Conservation (phyloP, 306 rosid genomes). For the Cicer bijugum region DNA sequence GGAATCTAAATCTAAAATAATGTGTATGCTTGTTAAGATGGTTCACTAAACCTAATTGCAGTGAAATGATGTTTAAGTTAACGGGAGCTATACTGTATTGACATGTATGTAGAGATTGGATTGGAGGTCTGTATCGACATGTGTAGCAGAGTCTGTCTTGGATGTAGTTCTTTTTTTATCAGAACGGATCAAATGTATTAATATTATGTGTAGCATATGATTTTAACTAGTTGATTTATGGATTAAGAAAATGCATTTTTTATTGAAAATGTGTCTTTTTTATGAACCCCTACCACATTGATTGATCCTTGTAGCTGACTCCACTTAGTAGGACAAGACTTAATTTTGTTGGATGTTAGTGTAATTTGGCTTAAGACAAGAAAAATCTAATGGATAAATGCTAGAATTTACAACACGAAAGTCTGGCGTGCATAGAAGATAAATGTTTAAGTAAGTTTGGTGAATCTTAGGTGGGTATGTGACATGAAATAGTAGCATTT, state of each 20-base stretch:
- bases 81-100: not conserved
- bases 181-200: not conserved
- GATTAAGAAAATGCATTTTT: not conserved
- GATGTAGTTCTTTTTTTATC: not conserved
- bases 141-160: not conserved
- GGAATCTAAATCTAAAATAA: constrained; percentile 13
- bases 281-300: not conserved
- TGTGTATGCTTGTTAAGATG: constrained; percentile 10
- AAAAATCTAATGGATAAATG: not conserved
- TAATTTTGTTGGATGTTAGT: not conserved
- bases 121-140: not conserved
- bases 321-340: not conserved
- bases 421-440: not conserved
- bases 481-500: not conserved
- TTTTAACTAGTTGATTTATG: not conserved
- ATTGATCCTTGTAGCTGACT: not conserved
- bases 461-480: not conserved
- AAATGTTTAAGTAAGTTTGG: not conserved
- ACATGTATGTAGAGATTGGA: not conserved
- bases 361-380: not conserved
- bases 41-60: constrained; percentile 4
- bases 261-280: not conserved
- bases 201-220: not conserved
- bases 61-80: not conserved
- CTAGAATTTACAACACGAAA: not conserved